Evolutionary conservation across 1,284 basidiomycete species (phyloP).

Genomic region (Irpex sp.): DNA sequence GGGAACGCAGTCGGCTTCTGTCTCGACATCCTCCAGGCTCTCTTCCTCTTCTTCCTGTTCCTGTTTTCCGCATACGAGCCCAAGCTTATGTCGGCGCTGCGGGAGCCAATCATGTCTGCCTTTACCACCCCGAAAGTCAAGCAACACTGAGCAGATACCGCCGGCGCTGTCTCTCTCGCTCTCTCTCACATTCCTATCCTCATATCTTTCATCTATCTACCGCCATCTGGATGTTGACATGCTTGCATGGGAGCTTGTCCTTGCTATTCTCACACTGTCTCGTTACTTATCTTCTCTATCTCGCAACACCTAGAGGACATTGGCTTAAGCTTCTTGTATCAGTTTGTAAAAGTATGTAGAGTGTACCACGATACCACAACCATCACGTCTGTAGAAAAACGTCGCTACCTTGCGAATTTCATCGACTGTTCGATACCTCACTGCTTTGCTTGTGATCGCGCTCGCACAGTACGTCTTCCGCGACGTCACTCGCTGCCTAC

Average conservation of each 20-base stretch:
- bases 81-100: neutral
- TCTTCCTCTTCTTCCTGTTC: constrained; percentile 2
- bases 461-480: neutral
- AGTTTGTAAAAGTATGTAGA: neutral
- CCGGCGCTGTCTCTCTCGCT: neutral
- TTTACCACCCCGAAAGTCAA: neutral
- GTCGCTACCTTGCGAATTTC: neutral
- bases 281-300: neutral
- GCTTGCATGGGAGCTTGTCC: neutral
- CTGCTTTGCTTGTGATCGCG: no score
- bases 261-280: neutral
- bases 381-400: neutral
- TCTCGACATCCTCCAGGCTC: neutral
- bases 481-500: neutral
- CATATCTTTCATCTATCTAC: neutral
- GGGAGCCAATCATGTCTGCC: neutral
- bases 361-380: neutral
- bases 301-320: neutral
- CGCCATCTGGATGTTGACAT: neutral
- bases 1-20: neutral
- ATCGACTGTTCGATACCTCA: no score
- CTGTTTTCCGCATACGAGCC: constrained; percentile 1
- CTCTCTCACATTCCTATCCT: neutral
- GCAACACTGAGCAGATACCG: neutral
- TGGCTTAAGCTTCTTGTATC: neutral